Percentiles rank a stretch among this genome's conserved stretches.
Evolutionary conservation across 2,329 filamentous ascomycete species (phyloP).

Genomic region (Pseudophaeomoniella oleicola): DNA sequence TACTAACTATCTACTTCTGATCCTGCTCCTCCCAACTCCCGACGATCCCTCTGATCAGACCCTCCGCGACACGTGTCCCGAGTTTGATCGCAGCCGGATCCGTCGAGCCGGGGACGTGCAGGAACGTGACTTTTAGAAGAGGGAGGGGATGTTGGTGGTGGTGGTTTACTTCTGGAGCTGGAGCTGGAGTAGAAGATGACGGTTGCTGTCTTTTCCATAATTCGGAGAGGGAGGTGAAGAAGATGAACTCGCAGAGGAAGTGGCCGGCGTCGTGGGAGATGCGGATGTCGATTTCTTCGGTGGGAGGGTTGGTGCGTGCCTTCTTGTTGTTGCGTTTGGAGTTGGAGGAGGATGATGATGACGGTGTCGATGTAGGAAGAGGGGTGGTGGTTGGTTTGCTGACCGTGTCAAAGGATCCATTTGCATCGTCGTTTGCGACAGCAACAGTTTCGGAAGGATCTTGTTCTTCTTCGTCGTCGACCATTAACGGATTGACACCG

Average conservation of each 20-base stretch:
- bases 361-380: too few relatives aligned
- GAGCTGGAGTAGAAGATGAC: slow-evolving; percentile 13
- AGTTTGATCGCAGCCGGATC: slow-evolving; percentile 29
- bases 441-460: background rate
- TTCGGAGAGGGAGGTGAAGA: slow-evolving; percentile 52
- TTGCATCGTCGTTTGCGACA: background rate
- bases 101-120: slow-evolving; percentile 54
- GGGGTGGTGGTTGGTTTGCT: too few relatives aligned
- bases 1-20: background rate
- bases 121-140: slow-evolving; percentile 51
- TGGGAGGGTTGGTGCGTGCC: too few relatives aligned
- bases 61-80: slow-evolving; percentile 25
- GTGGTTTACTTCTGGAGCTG: background rate
- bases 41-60: slow-evolving; percentile 27
- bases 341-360: background rate
- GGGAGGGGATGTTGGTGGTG: background rate
- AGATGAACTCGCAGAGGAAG: slow-evolving; percentile 68
- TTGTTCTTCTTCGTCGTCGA: background rate
- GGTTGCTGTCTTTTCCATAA: slow-evolving; percentile 33
- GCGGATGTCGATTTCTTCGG: slow-evolving; percentile 26
- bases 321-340: slow-evolving; percentile 2
- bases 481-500: background rate
- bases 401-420: background rate
- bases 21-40: slow-evolving; percentile 20
- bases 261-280: slow-evolving; percentile 56